Percentiles rank a stretch among this genome's conserved stretches.
Evolutionary conservation across 495 filamentous ascomycete species (phyloP).

Genomic region (Trypethelium eluteriae): DNA sequence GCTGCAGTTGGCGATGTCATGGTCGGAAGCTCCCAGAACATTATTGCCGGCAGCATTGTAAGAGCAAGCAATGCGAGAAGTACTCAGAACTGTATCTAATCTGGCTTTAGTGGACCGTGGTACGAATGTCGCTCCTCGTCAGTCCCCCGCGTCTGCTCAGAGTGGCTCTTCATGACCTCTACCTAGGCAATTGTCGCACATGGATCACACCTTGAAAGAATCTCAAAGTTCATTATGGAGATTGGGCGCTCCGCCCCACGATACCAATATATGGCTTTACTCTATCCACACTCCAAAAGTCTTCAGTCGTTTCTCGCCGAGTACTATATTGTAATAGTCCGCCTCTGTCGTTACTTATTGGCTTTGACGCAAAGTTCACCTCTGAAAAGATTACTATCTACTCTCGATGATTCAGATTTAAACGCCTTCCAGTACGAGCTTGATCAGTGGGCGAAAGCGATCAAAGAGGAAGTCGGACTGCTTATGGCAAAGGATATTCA

Average conservation of each 20-base stretch:
- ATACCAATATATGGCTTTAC: background rate
- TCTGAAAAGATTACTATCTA: background rate
- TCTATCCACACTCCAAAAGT: background rate
- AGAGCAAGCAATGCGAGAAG: background rate
- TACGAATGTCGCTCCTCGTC: background rate
- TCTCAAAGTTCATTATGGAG: background rate
- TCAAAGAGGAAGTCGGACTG: background rate
- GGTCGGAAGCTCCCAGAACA: constrained; percentile 27
- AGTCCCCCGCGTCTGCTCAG: background rate
- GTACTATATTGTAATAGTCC: background rate
- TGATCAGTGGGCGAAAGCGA: background rate
- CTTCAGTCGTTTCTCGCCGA: background rate
- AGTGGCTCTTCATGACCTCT: background rate
- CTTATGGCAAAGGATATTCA: background rate
- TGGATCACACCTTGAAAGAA: background rate
- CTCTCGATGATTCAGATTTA: background rate
- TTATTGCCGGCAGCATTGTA: background rate
- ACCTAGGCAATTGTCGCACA: background rate
- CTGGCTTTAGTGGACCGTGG: background rate
- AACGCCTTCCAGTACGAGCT: background rate
- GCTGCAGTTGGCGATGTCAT: constrained; percentile 16
- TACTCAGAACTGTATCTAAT: background rate
- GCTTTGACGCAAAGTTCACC: background rate
- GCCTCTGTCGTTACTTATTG: background rate
- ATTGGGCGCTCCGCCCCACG: background rate